Conservation (phyloP, 2,329 filamentous ascomycete genomes). For the Trichoderma sp. region DNA sequence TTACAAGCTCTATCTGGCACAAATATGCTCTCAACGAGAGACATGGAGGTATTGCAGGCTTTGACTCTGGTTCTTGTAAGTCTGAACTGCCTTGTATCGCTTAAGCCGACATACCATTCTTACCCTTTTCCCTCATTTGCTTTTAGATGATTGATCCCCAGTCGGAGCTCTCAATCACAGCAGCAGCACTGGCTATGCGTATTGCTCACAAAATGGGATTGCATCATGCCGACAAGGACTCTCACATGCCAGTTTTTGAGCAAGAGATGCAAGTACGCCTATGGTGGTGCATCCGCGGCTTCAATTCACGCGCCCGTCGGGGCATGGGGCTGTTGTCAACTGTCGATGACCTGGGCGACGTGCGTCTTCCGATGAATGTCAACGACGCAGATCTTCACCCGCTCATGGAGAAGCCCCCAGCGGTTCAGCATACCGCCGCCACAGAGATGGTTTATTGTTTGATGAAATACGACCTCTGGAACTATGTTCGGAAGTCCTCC, state of each 20-base stretch:
- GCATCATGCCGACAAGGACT: slow-evolving; percentile 60
- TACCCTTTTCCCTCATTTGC: neutral
- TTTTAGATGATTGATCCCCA: slow-evolving; percentile 25
- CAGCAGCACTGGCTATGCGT: slow-evolving; percentile 60
- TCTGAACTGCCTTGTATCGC: neutral
- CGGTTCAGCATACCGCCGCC: slow-evolving; percentile 53
- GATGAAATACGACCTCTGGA: slow-evolving; percentile 47
- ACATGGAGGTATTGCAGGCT: slow-evolving; percentile 47
- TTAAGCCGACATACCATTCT: neutral
- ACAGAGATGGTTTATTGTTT: slow-evolving; percentile 63
- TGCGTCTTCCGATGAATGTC: slow-evolving; percentile 57
- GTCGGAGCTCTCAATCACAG: slow-evolving; percentile 58
- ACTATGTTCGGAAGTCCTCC: slow-evolving; percentile 11
- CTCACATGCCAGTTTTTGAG: slow-evolving; percentile 62
- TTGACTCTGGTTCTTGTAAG: slow-evolving; percentile 58
- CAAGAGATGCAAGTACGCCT: slow-evolving; percentile 66
- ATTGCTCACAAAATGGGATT: slow-evolving; percentile 69
- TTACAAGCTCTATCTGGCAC: slow-evolving; percentile 49
- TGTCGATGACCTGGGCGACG: slow-evolving; percentile 56
- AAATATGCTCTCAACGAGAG: neutral
- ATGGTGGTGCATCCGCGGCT: slow-evolving; percentile 66
- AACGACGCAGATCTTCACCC: slow-evolving; percentile 61
- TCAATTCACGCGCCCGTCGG: slow-evolving; percentile 43
- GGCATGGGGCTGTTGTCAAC: slow-evolving; percentile 38
- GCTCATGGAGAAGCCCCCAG: slow-evolving; percentile 48